Percentiles rank a stretch among this genome's conserved stretches.
These are phyloP conservation scores for Westerdykella ornata DNA, from an alignment of 2,329 filamentous ascomycete genomes.

Conservation along the genomic window DNA sequence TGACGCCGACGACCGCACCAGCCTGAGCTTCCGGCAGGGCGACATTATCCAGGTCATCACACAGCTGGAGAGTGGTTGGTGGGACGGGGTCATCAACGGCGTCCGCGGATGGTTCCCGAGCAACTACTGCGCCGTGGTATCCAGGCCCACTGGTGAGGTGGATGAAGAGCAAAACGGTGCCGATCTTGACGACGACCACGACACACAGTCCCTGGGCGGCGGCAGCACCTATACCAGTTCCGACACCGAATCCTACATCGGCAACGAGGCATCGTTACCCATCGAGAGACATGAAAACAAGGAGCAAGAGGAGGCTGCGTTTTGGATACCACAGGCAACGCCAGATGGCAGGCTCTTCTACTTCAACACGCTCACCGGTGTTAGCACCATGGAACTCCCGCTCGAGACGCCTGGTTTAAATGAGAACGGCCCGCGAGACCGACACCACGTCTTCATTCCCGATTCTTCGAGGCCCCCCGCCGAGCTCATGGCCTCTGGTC, in stretches of 20 bases:
- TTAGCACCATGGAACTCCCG: conserved; percentile 89
- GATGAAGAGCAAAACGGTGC: conserved; percentile 56
- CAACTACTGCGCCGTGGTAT: conserved; percentile 91
- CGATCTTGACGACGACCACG: conserved; percentile 44
- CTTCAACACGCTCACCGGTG: conserved; percentile 95
- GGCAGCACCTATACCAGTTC: conserved; percentile 36
- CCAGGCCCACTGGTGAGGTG: conserved; percentile 64
- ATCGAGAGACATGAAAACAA: conserved; percentile 59
- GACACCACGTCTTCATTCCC: conserved; percentile 80
- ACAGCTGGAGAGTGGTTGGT: conserved; percentile 97
- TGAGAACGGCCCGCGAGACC: conserved; percentile 80
- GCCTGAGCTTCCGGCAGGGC: conserved; percentile 91
- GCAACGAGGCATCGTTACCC: conserved; percentile 46
- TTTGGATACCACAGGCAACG: conserved; percentile 97
- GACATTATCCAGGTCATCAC: conserved; percentile 98
- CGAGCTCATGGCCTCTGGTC: conserved; percentile 81
- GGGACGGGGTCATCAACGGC: conserved; percentile 96
- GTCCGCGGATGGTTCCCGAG: conserved; percentile 98
- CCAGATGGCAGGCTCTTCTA: conserved; percentile 90
- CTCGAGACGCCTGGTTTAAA: conserved; percentile 79
- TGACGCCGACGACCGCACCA: conserved; percentile 93
- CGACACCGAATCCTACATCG: conserved; percentile 42
- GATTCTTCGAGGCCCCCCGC: conserved; percentile 84
- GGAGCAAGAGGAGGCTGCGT: conserved; percentile 81
- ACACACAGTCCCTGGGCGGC: conserved; percentile 42